Percentiles rank a stretch among this genome's conserved stretches.
These are phyloP conservation scores for Ophiocordyceps camponoti-saundersi DNA, from an alignment of 2,329 filamentous ascomycete genomes.

Conservation along the genomic window DNA sequence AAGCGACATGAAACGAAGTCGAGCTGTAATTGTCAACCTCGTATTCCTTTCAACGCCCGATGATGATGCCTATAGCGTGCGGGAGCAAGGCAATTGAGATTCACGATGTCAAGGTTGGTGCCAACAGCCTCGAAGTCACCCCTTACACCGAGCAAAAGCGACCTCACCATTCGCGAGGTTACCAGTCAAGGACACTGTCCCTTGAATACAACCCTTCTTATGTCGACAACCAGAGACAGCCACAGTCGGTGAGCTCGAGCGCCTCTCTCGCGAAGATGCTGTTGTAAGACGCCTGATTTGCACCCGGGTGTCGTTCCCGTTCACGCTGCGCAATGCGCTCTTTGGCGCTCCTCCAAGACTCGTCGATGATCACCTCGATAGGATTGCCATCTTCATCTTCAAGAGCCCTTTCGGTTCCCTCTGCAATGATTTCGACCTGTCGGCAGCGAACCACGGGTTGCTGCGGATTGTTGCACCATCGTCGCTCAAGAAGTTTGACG, in stretches of 20 bases:
- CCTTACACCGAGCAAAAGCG: too few species aligned
- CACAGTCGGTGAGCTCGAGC: constrained; percentile 29
- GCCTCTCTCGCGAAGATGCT: constrained; percentile 4
- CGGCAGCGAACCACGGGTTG: constrained; percentile 24
- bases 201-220: constrained; percentile 7
- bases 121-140: too few species aligned
- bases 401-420: constrained; percentile 18
- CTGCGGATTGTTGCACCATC: constrained; percentile 16
- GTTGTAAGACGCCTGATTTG: neutral
- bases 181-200: too few species aligned
- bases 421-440: constrained; percentile 26
- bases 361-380: constrained; percentile 26
- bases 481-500: constrained; percentile 38
- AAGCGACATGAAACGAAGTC: too few species aligned
- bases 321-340: neutral
- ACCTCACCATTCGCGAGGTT: neutral
- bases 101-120: too few species aligned
- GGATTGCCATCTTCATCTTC: constrained; percentile 19
- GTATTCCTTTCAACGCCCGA: too few species aligned
- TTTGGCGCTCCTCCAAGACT: constrained; percentile 9
- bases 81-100: too few species aligned
- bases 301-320: constrained; percentile 2
- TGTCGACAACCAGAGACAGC: constrained; percentile 35
- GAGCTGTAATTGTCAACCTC: too few species aligned
- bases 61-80: too few species aligned